A percentile compares a stretch with the other conserved stretches of the same genome.
Conservation (phyloP, 2,329 filamentous ascomycete species). For the Claviceps sp. region DNA sequence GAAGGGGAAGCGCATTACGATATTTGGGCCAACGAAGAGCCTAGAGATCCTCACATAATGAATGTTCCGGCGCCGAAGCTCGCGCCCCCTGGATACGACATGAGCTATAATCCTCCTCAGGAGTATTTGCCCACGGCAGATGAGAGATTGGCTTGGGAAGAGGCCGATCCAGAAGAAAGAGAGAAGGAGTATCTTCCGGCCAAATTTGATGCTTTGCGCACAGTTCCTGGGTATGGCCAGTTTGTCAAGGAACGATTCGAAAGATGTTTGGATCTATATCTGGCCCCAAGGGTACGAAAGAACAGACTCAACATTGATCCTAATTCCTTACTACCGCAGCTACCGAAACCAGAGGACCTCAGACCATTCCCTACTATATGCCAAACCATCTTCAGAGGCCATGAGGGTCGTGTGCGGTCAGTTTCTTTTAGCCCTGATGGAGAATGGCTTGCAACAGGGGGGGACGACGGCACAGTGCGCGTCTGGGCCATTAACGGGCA, state of each 20-base stretch:
- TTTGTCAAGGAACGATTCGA: constrained; percentile 96
- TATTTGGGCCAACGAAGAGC: constrained; percentile 86
- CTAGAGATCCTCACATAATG: constrained; percentile 76
- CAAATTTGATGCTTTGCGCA: constrained; percentile 70
- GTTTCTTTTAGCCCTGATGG: constrained; percentile 77
- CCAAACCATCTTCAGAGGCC: constrained; percentile 75
- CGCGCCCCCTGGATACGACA: constrained; percentile 82
- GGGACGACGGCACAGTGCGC: constrained; percentile 83
- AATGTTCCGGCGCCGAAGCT: constrained; percentile 90
- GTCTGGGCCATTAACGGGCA: constrained; percentile 87
- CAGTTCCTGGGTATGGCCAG: constrained; percentile 79
- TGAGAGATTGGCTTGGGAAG: constrained; percentile 76
- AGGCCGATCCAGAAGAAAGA: constrained; percentile 76
- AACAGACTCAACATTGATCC: constrained; percentile 97
- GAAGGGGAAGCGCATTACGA: constrained; percentile 67
- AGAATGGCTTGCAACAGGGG: constrained; percentile 77
- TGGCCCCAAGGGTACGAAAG: constrained; percentile 81
- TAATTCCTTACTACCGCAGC: constrained; percentile 78
- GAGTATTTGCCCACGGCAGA: constrained; percentile 84
- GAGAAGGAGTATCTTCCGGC: constrained; percentile 80
- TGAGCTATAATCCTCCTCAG: constrained; percentile 90
- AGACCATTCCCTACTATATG: constrained; percentile 89
- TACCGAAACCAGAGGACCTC: constrained; percentile 85
- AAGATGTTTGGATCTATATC: constrained; percentile 84
- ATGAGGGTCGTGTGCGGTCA: constrained; percentile 76